Percentiles rank a stretch among this genome's conserved stretches.
Conservation (phyloP, 352 stramenopile genomes). For the Globisporangium parvum region DNA sequence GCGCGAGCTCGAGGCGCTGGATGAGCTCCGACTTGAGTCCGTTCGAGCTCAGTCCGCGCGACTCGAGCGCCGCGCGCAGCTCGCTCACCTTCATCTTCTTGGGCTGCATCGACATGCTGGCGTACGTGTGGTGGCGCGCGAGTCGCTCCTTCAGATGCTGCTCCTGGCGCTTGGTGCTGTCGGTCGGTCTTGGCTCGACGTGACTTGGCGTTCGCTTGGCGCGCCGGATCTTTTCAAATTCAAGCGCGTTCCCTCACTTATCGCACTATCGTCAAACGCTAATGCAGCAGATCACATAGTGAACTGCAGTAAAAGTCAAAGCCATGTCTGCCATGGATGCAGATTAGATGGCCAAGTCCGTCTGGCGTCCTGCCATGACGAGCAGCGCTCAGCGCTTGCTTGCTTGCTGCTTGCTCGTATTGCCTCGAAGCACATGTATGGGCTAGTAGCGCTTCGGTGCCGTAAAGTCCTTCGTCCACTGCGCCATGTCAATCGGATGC, state of each 20-base stretch:
- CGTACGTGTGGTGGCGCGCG: too few species aligned
- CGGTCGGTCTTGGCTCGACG: neutral
- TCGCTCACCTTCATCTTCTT: slow-evolving; percentile 92
- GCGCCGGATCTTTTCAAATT: slow-evolving; percentile 2
- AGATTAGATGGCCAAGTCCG: neutral
- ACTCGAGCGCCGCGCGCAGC: slow-evolving; percentile 77
- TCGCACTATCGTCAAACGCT: neutral
- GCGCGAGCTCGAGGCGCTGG: slow-evolving; percentile 80
- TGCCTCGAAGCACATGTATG: too few species aligned
- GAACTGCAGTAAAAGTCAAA: neutral
- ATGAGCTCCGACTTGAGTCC: slow-evolving; percentile 88
- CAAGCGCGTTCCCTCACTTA: neutral
- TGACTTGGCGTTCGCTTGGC: slow-evolving; percentile 1
- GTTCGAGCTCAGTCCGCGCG: slow-evolving; percentile 73
- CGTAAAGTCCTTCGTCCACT: slow-evolving; percentile 94
- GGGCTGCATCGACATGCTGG: slow-evolving; percentile 60
- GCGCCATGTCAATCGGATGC: slow-evolving; percentile 97
- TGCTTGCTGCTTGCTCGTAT: too few species aligned
- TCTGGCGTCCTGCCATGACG: too few species aligned
- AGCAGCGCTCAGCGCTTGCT: too few species aligned
- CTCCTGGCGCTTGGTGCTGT: neutral
- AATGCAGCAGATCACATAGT: neutral
- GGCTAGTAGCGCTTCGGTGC: slow-evolving; percentile 76
- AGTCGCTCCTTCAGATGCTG: neutral
- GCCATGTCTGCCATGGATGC: neutral